Evolutionary conservation across 1,284 basidiomycete genomes (phyloP).

Genomic region (Leccinum fallax): DNA sequence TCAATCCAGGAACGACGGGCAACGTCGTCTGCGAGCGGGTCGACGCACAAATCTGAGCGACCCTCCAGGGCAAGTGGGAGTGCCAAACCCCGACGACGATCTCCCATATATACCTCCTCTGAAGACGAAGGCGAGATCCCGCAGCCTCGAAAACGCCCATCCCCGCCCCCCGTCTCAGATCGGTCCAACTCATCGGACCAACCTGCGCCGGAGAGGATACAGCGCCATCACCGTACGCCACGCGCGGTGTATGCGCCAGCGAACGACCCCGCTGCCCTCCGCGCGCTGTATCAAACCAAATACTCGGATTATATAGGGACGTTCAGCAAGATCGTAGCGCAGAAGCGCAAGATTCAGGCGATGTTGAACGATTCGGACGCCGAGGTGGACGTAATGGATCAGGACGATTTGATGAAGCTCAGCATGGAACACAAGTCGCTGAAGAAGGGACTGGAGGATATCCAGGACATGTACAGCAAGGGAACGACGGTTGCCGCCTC

Average conservation of each 20-base stretch:
- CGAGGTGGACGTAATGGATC: constrained; percentile 49
- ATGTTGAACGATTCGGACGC: constrained; percentile 38
- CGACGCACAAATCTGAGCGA: constrained; percentile 26
- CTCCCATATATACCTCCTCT: constrained; percentile 62
- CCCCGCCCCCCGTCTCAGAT: constrained; percentile 30
- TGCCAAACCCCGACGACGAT: constrained; percentile 42
- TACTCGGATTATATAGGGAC: constrained; percentile 53
- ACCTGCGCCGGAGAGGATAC: constrained; percentile 12
- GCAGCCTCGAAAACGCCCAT: constrained; percentile 28
- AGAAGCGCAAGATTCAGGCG: constrained; percentile 49
- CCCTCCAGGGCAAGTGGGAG: constrained; percentile 31
- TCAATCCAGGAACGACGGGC: constrained; percentile 21
- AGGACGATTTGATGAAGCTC: constrained; percentile 52
- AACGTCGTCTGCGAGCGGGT: constrained; percentile 23
- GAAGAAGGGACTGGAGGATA: constrained; percentile 49
- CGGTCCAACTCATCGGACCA: constrained; percentile 34
- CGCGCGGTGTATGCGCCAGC: constrained; percentile 42
- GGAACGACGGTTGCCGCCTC: constrained; percentile 5
- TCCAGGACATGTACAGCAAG: constrained; percentile 41
- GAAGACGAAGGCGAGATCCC: constrained; percentile 53
- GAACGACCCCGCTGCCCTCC: constrained; percentile 50
- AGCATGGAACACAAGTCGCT: constrained; percentile 43
- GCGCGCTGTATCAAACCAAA: constrained; percentile 50
- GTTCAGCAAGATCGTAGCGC: constrained; percentile 47
- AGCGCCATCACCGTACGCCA: constrained; percentile 27